Evolutionary conservation across 331 rosid species (phyloP).

Genomic region (Malus hybrid): DNA sequence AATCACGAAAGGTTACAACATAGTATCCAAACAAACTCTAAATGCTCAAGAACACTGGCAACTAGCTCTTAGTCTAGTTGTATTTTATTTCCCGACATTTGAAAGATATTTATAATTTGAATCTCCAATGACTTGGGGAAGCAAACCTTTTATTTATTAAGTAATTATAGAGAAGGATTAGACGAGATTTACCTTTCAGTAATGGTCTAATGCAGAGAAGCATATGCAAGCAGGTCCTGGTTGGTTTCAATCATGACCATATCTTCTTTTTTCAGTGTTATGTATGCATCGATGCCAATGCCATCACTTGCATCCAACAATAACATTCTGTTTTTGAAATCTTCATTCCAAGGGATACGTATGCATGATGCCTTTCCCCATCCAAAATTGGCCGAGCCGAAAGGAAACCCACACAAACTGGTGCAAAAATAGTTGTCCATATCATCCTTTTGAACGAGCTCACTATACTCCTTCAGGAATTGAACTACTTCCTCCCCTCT

Average conservation of each 20-base stretch:
- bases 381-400: conserved; percentile 19
- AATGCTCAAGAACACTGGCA: too few species aligned
- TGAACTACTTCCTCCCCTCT: neutral
- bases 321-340: neutral
- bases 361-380: conserved; percentile 27
- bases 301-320: conserved; percentile 20
- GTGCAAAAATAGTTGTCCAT: neutral
- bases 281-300: conserved; percentile 12
- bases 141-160: too few species aligned
- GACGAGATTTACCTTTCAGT: too few species aligned
- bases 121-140: too few species aligned
- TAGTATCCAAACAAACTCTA: too few species aligned
- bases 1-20: too few species aligned
- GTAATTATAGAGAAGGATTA: too few species aligned
- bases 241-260: conserved; percentile 4
- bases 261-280: conserved; percentile 7
- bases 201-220: neutral
- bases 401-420: conserved; percentile 27
- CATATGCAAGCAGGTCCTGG: neutral
- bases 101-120: too few species aligned
- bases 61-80: too few species aligned
- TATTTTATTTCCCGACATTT: too few species aligned
- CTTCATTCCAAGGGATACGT: neutral
- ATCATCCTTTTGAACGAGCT: too few species aligned
- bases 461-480: too few species aligned